Evolutionary conservation across 2,329 filamentous ascomycete species (phyloP).

Genomic region (Fonsecaea pedrosoi): DNA sequence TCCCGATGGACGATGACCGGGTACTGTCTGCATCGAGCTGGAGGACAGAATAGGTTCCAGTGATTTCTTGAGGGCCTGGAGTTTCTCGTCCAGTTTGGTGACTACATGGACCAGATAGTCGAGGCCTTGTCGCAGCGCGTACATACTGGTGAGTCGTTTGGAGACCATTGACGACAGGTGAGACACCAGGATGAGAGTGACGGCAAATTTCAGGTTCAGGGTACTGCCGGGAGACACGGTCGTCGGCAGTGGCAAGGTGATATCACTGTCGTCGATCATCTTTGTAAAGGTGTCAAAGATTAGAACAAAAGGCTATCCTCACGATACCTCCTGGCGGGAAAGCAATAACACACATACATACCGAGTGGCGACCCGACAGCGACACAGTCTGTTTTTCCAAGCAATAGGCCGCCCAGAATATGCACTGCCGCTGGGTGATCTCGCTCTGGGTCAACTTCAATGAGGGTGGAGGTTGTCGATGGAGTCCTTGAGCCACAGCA

Average conservation of each 20-base stretch:
- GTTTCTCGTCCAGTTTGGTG: slow-evolving; percentile 8
- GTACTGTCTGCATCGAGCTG: background rate
- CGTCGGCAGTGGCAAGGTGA: slow-evolving; percentile 1
- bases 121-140: slow-evolving; percentile 9
- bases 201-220: slow-evolving; percentile 8
- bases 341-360: background rate
- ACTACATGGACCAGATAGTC: slow-evolving; percentile 12
- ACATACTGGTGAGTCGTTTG: slow-evolving; percentile 13
- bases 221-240: background rate
- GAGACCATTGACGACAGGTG: slow-evolving; percentile 18
- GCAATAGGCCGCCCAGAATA: slow-evolving; percentile 25
- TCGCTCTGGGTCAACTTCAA: slow-evolving; percentile 15
- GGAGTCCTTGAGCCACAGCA: slow-evolving; percentile 22
- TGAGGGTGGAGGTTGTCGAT: slow-evolving; percentile 18
- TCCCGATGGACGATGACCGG: background rate
- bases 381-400: slow-evolving; percentile 25
- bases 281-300: background rate
- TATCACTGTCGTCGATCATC: slow-evolving; percentile 22
- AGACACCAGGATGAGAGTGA: slow-evolving; percentile 13
- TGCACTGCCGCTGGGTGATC: slow-evolving; percentile 15
- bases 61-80: slow-evolving; percentile 12
- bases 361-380: slow-evolving; percentile 21
- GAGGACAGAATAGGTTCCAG: slow-evolving; percentile 8
- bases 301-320: too few relatives aligned
- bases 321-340: too few relatives aligned